A percentile compares a stretch with the other conserved stretches of the same genome.
Conservation (phyloP, 306 rosid genomes). For the Rosa multiflora region DNA sequence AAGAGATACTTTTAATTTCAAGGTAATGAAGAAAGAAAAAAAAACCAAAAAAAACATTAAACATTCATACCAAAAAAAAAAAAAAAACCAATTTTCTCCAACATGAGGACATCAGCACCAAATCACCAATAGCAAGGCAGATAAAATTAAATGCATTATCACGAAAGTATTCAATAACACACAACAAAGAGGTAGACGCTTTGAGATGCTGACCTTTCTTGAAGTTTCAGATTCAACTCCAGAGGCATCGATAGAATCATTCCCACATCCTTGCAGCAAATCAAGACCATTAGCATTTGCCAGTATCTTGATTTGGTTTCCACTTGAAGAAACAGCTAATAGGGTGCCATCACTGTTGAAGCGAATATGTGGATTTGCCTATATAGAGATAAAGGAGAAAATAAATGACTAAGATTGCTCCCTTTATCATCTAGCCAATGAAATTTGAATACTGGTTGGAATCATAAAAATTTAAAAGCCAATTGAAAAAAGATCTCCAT, state of each 20-base stretch:
- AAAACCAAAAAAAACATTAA: too few relatives aligned
- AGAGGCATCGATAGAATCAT: conserved; percentile 50
- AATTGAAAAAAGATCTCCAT: neutral
- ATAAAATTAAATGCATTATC: neutral
- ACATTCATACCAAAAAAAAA: neutral
- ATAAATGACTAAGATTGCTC: conserved; percentile 12
- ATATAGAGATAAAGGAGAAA: conserved; percentile 16
- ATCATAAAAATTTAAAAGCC: neutral
- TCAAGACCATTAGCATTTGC: conserved; percentile 57
- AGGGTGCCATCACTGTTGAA: conserved; percentile 77
- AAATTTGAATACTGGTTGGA: neutral
- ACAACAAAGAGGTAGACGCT: neutral
- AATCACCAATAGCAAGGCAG: neutral
- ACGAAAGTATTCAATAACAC: neutral
- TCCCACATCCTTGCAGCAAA: conserved; percentile 45
- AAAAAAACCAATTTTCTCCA: neutral
- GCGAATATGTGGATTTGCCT: conserved; percentile 78
- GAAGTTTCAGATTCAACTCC: conserved; percentile 55
- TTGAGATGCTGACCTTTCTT: conserved; percentile 47
- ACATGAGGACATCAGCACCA: neutral
- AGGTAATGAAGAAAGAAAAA: neutral
- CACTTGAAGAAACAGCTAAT: conserved; percentile 70
- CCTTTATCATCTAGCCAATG: neutral
- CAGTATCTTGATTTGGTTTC: conserved; percentile 66
- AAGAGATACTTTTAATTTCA: neutral